Evolutionary conservation across 768 basidiomycete species (phyloP).

Genomic region (Lactifluus volemus): DNA sequence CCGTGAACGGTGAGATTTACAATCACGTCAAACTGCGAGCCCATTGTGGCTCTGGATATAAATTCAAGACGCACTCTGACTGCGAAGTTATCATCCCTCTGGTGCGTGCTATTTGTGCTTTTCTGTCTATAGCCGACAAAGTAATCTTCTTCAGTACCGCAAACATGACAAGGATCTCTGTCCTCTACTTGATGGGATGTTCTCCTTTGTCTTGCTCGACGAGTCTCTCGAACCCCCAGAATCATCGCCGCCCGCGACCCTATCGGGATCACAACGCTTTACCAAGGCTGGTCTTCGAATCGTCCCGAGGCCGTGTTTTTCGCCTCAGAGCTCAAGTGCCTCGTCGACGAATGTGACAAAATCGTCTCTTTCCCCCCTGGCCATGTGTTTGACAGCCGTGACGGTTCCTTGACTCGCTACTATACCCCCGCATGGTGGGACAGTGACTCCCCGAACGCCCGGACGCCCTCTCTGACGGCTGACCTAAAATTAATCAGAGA

Average conservation of each 20-base stretch:
- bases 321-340: slow-evolving; percentile 90
- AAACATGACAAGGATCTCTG: slow-evolving; percentile 74
- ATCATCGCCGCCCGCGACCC: slow-evolving; percentile 96
- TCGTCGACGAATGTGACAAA: slow-evolving; percentile 87
- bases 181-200: slow-evolving; percentile 90
- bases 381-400: slow-evolving; percentile 86
- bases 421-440: slow-evolving; percentile 87
- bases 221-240: slow-evolving; percentile 84
- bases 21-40: slow-evolving; percentile 83
- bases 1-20: slow-evolving; percentile 99
- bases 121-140: slow-evolving; percentile 2
- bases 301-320: slow-evolving; percentile 82
- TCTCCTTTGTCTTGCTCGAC: slow-evolving; percentile 94
- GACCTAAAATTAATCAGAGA: slow-evolving; percentile 69
- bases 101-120: slow-evolving; percentile 33
- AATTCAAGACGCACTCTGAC: slow-evolving; percentile 96
- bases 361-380: slow-evolving; percentile 96
- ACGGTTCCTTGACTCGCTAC: slow-evolving; percentile 71
- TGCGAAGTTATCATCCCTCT: slow-evolving; percentile 95
- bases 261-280: slow-evolving; percentile 96
- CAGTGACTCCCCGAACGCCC: slow-evolving; percentile 51
- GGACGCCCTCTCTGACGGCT: slow-evolving; percentile 49
- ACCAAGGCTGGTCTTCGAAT: slow-evolving; percentile 88
- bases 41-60: slow-evolving; percentile 49
- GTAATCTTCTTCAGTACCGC: slow-evolving; percentile 50